Evolutionary conservation across 164 flowering plant genomes (phyloP).

Genomic region (Chloranthus sessilifolius): DNA sequence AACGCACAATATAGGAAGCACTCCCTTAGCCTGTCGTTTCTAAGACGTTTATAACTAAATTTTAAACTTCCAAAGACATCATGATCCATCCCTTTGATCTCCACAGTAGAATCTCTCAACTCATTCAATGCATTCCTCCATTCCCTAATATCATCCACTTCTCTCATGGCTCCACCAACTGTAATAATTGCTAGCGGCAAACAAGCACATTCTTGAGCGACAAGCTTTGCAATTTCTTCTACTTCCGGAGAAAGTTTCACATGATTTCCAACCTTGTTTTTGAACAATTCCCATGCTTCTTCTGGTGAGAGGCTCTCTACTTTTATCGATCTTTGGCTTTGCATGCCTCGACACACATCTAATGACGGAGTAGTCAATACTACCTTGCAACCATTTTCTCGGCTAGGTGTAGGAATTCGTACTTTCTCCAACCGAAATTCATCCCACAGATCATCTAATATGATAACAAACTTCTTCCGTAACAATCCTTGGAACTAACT

Average conservation of each 20-base stretch:
- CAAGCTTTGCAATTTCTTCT: slow-evolving; percentile 5
- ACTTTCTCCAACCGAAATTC: background rate
- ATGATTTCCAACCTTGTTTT: background rate
- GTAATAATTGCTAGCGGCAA: slow-evolving; percentile 7
- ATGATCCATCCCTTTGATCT: slow-evolving; percentile 3
- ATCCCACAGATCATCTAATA: slow-evolving; percentile 10
- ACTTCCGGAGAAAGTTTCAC: background rate
- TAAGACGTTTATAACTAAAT: slow-evolving; percentile 3
- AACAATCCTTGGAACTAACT: background rate
- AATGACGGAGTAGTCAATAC: background rate
- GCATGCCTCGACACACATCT: background rate
- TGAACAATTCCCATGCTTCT: slow-evolving; percentile 6
- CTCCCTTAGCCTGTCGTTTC: background rate
- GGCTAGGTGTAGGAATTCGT: background rate
- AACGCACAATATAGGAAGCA: slow-evolving; percentile 9
- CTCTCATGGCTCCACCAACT: slow-evolving; percentile 8
- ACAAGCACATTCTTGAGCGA: slow-evolving; percentile 6
- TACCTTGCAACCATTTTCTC: background rate
- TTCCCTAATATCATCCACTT: background rate
- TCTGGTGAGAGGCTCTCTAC: slow-evolving; percentile 2
- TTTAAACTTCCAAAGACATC: background rate
- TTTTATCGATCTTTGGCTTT: background rate
- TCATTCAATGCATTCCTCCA: slow-evolving; percentile 5
- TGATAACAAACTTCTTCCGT: background rate
- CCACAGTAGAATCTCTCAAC: background rate